Conservation (phyloP, 495 filamentous ascomycete genomes). For the Lepraria neglecta region DNA sequence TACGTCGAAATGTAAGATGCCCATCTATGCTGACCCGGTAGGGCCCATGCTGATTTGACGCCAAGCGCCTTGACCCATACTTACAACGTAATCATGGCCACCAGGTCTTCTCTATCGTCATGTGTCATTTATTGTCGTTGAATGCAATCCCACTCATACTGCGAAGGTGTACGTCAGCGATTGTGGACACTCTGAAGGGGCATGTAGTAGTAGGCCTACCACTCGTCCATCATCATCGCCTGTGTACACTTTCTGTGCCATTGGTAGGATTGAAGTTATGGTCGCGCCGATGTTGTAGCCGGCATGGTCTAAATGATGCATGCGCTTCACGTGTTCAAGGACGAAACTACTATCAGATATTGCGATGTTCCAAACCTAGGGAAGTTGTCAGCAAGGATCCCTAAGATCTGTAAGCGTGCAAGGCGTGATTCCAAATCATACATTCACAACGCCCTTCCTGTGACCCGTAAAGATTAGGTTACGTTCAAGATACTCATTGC, state of each 20-base stretch:
- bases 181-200: neutral
- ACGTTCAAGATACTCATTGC: conserved; percentile 88
- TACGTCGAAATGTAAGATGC: neutral
- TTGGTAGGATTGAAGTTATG: conserved; percentile 81
- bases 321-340: conserved; percentile 60
- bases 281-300: conserved; percentile 72
- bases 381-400: neutral
- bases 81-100: neutral
- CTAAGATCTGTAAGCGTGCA: neutral
- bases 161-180: conserved; percentile 4
- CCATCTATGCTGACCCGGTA: neutral
- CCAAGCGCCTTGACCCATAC: neutral
- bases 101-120: neutral
- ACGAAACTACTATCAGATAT: conserved; percentile 49
- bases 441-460: conserved; percentile 73
- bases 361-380: conserved; percentile 50
- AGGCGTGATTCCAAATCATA: conserved; percentile 23
- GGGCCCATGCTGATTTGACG: neutral
- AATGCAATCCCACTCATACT: conserved; percentile 91
- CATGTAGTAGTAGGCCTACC: conserved; percentile 38
- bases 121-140: conserved; percentile 40
- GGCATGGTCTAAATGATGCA: conserved; percentile 80
- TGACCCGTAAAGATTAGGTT: conserved; percentile 87
- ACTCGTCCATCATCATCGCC: conserved; percentile 87
- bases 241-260: conserved; percentile 79